These are phyloP conservation scores for Bruguiera gymnorhiza DNA, from an alignment of 345 rosid genomes.

Conservation along the genomic window DNA sequence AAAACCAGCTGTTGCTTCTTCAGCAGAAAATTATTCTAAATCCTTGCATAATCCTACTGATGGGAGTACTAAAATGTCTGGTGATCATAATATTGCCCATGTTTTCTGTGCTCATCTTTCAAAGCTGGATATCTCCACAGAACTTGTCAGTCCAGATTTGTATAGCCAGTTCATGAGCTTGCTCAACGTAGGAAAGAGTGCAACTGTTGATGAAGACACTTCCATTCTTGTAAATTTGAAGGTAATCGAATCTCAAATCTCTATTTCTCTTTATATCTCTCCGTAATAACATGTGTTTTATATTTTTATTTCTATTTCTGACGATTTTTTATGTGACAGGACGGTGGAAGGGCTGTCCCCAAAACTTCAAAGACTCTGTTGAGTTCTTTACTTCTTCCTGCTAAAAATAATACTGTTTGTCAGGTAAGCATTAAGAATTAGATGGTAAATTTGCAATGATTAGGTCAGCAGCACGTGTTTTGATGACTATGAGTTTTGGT, in stretches of 20 bases:
- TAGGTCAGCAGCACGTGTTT: neutral
- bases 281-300: neutral
- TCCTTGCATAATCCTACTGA: conserved; percentile 27
- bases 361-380: conserved; percentile 42
- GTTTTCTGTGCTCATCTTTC: conserved; percentile 58
- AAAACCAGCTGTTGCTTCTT: conserved; percentile 39
- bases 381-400: conserved; percentile 51
- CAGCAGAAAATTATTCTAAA: conserved; percentile 41
- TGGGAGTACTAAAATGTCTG: conserved; percentile 37
- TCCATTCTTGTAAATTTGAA: conserved; percentile 54
- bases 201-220: conserved; percentile 36
- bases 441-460: neutral
- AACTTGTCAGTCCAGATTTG: conserved; percentile 68
- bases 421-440: conserved; percentile 50
- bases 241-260: conserved; percentile 33
- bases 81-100: conserved; percentile 24
- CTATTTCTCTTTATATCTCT: neutral
- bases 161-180: conserved; percentile 44
- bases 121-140: conserved; percentile 76
- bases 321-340: conserved; percentile 39
- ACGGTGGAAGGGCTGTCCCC: conserved; percentile 57
- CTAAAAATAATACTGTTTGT: conserved; percentile 47
- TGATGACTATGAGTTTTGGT: neutral
- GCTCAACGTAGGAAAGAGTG: conserved; percentile 35
- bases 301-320: conserved; percentile 7